Percentiles rank a stretch among this genome's conserved stretches.
These are phyloP conservation scores for Nitzschia inconspicua DNA, from an alignment of 108 stramenopile species.

Conservation along the genomic window DNA sequence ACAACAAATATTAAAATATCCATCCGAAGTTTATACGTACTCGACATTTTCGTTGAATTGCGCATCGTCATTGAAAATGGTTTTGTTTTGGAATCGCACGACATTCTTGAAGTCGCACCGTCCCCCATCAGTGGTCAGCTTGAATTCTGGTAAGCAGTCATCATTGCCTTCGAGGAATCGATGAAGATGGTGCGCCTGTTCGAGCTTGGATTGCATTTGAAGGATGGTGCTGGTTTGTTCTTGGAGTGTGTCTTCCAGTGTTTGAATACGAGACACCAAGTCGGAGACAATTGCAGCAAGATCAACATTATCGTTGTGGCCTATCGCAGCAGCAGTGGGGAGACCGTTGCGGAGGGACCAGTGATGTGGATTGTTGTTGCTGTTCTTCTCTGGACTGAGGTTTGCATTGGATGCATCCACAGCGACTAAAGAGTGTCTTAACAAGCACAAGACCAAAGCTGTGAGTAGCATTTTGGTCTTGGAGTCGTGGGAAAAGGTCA, in stretches of 20 bases:
- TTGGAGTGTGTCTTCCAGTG: neutral
- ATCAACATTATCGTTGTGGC: neutral
- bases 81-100: neutral
- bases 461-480: too few species aligned
- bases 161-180: neutral
- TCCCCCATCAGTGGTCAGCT: neutral
- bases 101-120: neutral
- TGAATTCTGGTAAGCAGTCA: neutral
- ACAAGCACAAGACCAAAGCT: too few species aligned
- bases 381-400: too few species aligned
- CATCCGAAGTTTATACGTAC: too few species aligned
- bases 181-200: neutral
- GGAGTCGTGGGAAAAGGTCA: too few species aligned
- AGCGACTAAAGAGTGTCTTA: too few species aligned
- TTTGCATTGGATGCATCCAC: too few species aligned
- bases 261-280: neutral
- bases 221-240: neutral
- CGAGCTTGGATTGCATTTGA: neutral
- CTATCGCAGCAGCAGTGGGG: neutral
- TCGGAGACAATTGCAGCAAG: neutral
- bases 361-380: slow-evolving; percentile 13
- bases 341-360: neutral
- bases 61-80: slow-evolving; percentile 1
- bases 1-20: too few species aligned
- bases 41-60: neutral